Base-by-base conservation (phyloP, 108 stramenopile species). In the Nannochloropsis gaditana region DNA sequence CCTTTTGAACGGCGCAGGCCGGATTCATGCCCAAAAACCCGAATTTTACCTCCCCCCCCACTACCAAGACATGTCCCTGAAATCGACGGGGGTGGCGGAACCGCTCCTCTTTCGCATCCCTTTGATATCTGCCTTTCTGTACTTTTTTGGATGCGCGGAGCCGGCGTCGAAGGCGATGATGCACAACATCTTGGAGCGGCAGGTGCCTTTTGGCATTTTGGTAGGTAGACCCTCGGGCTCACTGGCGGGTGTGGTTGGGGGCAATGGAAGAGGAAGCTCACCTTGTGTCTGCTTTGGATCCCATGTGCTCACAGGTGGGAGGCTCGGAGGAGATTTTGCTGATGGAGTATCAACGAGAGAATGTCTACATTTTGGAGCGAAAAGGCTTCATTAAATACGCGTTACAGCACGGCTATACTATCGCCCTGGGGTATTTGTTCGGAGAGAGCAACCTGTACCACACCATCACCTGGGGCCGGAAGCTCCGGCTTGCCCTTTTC, bases 371-470 rank as follows among this genome's bases (percentile, higher is more conserved):
- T 19, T 19, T 45, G 6, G 82, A 82, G 9, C 43, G 82, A 15
- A 82, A 82, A 45, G 82, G 82, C 82, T 82, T 82, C 9, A 45
- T 82, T 21, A 82, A 82, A 82, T 82, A 82, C 45, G 82, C 82
- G 19, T 21, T 82, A 5, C 82, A 82, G 21, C 45, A 82, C 82
- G 82, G 82, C 82, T 82, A 82, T 21, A 82, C 43, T 19, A 82
- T 82, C 9, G 45, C 45, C 9, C 15, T 45, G 15, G 82, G 44
- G 19, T 82, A 82, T 9, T 19, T 82, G 6, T 82, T 82, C 45
- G 82, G 82, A 5, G 82, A 82, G 9, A 19, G 19, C 43, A 82
- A 82, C 45, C 43, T 45, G 19, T 82, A 82, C 45, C 45, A 45
- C 44, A 43, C 43, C 43, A 82, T 82, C 44, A 45, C 43, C 82